Base-by-base conservation (phyloP, 1,284 basidiomycete species). In the Cryptococcus deneoformans region DNA sequence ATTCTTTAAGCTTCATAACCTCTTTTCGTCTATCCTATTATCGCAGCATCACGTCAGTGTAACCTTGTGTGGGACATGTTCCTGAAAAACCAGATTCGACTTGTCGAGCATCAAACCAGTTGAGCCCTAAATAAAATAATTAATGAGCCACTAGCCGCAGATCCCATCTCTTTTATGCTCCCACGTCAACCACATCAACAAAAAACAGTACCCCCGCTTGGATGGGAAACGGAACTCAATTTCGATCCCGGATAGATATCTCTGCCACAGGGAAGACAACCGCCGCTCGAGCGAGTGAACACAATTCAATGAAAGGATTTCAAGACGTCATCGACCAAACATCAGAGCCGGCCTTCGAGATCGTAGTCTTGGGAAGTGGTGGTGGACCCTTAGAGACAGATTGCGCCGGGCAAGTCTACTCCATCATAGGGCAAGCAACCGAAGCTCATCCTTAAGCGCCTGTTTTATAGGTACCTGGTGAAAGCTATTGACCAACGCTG, bases 381-480 rank as follows among this genome's bases (percentile, higher is more conserved):
- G 77, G 77, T n/a, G 77, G 77, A n/a, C 77, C 77, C 9, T 57
- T 76, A 0, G 77, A 78, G 59, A 76, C 73, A 8, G 75, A 77
- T 57, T 69, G 71, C 39, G 74, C 76, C 6, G 77, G 75, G 73
- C 74, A 54, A 58, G 72, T 64, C 16, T 5, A 35, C 29, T 38
- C 29, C 14, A 53, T 34, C 16, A 44, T 10, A 36, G 38, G 45
- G 6, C n/a, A 44, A 36, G 6, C 35, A 3, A 49, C 12, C 39
- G 11, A 12, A 14, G 7, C 8, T 37, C 44, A 47, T 35, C 39
- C 20, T 38, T 49, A 36, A 46, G 24, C n/a, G 34, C n/a, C 34
- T 16, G 3, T 16, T 12, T 7, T 34, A 5, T 45, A 73, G 70
- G 20, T 78, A 77, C 51, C 63, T 77, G 6, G 60, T 77, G 50